A percentile compares a stretch with the other conserved stretches of the same genome.
phyloP scores from a whole-genome alignment of 1,284 basidiomycete genomes.

The Trametes hirsuta region DNA sequence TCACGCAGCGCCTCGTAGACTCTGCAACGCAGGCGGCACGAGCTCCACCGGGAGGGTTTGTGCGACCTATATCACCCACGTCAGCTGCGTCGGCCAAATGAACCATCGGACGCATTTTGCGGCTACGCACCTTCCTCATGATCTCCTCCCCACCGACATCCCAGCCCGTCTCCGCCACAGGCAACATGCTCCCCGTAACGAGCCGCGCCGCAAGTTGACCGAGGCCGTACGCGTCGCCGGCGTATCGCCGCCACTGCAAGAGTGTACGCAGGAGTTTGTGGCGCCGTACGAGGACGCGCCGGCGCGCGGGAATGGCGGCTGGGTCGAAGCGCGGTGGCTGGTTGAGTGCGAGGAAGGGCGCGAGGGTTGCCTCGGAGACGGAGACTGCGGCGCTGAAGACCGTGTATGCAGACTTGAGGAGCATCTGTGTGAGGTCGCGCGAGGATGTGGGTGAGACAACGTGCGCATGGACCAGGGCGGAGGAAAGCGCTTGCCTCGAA shows the following conservation, averaged over 20 bases:
- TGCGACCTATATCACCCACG: slow-evolving; percentile 41
- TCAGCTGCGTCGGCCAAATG: not conserved
- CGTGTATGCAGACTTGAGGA: slow-evolving; percentile 66
- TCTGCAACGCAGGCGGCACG: slow-evolving; percentile 22
- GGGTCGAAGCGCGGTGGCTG: slow-evolving; percentile 70
- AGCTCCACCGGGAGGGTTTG: slow-evolving; percentile 49
- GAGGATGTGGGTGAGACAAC: not conserved
- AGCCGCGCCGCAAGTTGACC: slow-evolving; percentile 60
- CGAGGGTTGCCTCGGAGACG: slow-evolving; percentile 48
- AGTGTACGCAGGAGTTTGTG: slow-evolving; percentile 78
- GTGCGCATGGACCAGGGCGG: not conserved
- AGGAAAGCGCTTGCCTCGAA: slow-evolving; percentile 63
- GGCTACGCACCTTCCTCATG: slow-evolving; percentile 58
- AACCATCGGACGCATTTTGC: not conserved
- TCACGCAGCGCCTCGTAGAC: slow-evolving; percentile 1
- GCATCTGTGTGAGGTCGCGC: slow-evolving; percentile 46
- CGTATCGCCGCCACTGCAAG: slow-evolving; percentile 75
- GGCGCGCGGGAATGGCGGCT: slow-evolving; percentile 71
- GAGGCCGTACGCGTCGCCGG: slow-evolving; percentile 63
- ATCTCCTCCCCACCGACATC: slow-evolving; percentile 83
- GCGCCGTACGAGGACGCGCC: slow-evolving; percentile 68
- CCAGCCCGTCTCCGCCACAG: slow-evolving; percentile 81
- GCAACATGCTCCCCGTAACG: slow-evolving; percentile 64
- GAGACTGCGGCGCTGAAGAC: slow-evolving; percentile 63
- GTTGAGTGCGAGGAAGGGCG: slow-evolving; percentile 43